These are phyloP conservation scores for Atalantia buxifolia DNA, from an alignment of 345 rosid genomes.

Conservation along the genomic window DNA sequence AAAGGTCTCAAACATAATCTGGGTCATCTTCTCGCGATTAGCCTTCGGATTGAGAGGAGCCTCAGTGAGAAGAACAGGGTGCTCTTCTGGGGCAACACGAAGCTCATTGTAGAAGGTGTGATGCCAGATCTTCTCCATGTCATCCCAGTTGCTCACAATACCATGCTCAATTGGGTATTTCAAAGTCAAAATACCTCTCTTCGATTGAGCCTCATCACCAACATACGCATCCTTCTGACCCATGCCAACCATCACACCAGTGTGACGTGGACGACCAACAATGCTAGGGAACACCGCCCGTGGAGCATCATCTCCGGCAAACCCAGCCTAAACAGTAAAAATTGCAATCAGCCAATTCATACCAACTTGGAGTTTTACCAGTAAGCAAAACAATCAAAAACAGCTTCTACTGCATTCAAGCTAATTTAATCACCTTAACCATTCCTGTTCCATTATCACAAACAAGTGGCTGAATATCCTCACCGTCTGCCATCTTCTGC, in stretches of 20 bases:
- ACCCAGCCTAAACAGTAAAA: slow-evolving; percentile 62
- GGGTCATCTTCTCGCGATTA: slow-evolving; percentile 98
- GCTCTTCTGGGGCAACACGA: slow-evolving; percentile 93
- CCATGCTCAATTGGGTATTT: slow-evolving; percentile 90
- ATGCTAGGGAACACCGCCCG: slow-evolving; percentile 92
- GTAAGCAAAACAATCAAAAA: neutral
- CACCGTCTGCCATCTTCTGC: slow-evolving; percentile 59
- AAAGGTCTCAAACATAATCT: slow-evolving; percentile 93
- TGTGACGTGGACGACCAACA: slow-evolving; percentile 91
- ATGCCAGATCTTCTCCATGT: slow-evolving; percentile 96
- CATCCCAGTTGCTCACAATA: slow-evolving; percentile 96
- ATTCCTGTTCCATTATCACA: slow-evolving; percentile 89
- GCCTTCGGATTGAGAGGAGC: slow-evolving; percentile 98
- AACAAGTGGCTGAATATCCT: slow-evolving; percentile 66
- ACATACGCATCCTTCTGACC: slow-evolving; percentile 89
- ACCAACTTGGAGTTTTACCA: neutral
- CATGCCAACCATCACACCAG: slow-evolving; percentile 89
- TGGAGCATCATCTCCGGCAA: slow-evolving; percentile 94
- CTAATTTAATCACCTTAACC: slow-evolving; percentile 55
- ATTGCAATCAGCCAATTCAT: neutral
- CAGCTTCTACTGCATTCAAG: neutral
- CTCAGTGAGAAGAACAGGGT: slow-evolving; percentile 73
- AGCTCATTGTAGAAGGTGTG: slow-evolving; percentile 94
- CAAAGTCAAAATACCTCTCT: slow-evolving; percentile 74
- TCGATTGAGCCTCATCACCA: slow-evolving; percentile 83